Evolutionary conservation across 306 rosid species (phyloP), one percentile per base, ranked within the genome.

Genomic region (Notholithocarpus densiflorus): DNA sequence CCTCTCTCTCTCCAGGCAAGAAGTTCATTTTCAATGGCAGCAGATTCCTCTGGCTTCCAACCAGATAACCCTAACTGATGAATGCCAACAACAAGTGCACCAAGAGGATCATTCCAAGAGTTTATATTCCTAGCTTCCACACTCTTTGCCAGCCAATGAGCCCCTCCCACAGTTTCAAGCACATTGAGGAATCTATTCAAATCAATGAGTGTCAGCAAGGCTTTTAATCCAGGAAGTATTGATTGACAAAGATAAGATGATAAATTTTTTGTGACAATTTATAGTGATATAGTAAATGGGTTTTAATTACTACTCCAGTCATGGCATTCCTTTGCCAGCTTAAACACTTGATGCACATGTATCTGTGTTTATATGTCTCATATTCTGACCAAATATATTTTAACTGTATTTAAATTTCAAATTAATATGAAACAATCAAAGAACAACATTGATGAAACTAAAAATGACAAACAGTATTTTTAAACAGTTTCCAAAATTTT

Each of bases 41-140:
- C 85, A 74, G 98, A 93, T 87, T 95, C 99, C 75, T 91, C 90
- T 60, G 96, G 90, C 72, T 93, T 93, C 99, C 99, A 95, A 31
- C 87, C 81, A 84, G 98, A 91, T 80, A 95, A 88, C 40, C 82
- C 83, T 78, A 95, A 70, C 88, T 95, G 98, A 86, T 89, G 88
- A 81, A 90, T 85, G 75, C 98, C 98, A 40, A 88, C 86, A 83
- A 86, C 81, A 77, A 95, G 93, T 32, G 90, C 97, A 75, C 86
- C 92, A 75, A 95, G 92, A 70, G 97, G 88, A 81, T 89, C 94
- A 84, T 84, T 91, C 99, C 98, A 95, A 70, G 92, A 71, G 84
- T 84, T 86, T 54, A 89, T 86, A 81, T 86, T 83, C 83, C 88
- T 81, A 73, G 92, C 86, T 79, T 84, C 87, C 82, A 93, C 88